A percentile compares a stretch with the other conserved stretches of the same genome.
phyloP scores from a whole-genome alignment of 306 rosid species.

The Purshia tridentata region DNA sequence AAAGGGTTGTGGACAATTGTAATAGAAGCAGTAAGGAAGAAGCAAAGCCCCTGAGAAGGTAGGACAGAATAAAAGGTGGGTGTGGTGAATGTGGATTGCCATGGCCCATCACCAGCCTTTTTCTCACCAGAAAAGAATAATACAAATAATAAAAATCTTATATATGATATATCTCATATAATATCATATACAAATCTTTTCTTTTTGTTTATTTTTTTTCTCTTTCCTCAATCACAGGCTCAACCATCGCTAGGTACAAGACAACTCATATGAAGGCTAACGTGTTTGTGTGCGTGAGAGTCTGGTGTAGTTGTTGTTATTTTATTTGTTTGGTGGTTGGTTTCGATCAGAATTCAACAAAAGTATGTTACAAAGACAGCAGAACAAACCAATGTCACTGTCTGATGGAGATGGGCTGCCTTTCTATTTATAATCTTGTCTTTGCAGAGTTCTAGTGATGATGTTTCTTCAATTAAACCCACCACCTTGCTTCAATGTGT shows the following conservation, averaged over 20 bases:
- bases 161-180: neutral
- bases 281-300: constrained; percentile 22
- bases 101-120: constrained; percentile 68
- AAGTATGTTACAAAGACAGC: constrained; percentile 50
- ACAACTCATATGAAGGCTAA: constrained; percentile 30
- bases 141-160: neutral
- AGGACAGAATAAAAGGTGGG: constrained; percentile 63
- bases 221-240: constrained; percentile 41
- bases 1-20: constrained; percentile 26
- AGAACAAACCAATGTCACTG: constrained; percentile 42
- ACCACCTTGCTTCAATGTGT: neutral
- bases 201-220: constrained; percentile 1
- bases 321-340: constrained; percentile 30
- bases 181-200: neutral
- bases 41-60: constrained; percentile 49
- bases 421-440: constrained; percentile 10
- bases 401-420: constrained; percentile 28
- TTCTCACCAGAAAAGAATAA: constrained; percentile 13
- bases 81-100: constrained; percentile 67
- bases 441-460: neutral
- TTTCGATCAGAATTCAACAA: constrained; percentile 36
- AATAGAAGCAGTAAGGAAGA: constrained; percentile 55
- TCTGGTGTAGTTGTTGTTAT: constrained; percentile 8
- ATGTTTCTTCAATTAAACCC: neutral
- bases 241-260: constrained; percentile 39